Conservation (phyloP, 352 stramenopile species). For the Phytophthora europaea region DNA sequence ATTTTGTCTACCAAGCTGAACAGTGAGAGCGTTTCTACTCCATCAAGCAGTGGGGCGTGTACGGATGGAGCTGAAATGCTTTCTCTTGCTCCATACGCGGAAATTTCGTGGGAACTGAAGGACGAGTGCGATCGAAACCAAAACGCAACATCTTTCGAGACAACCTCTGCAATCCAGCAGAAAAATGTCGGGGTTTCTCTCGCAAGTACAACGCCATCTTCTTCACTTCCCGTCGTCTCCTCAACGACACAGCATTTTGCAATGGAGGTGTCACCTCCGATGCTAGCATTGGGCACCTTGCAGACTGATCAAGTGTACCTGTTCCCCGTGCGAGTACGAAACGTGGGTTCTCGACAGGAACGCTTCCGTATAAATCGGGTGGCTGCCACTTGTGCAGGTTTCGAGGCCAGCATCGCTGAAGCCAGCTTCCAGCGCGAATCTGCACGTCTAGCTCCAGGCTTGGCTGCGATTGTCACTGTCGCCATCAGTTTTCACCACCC, state of each 20-base stretch:
- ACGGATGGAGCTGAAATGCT: slow-evolving; percentile 41
- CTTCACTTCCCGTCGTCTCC: slow-evolving; percentile 29
- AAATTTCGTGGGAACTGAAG: slow-evolving; percentile 37
- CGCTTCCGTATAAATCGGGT: slow-evolving; percentile 74
- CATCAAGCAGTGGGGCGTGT: slow-evolving; percentile 9
- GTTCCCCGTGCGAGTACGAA: slow-evolving; percentile 72
- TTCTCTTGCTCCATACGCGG: slow-evolving; percentile 34
- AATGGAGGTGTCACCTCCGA: slow-evolving; percentile 67
- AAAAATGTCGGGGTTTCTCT: slow-evolving; percentile 10
- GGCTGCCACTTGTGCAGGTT: slow-evolving; percentile 46
- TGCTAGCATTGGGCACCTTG: slow-evolving; percentile 50
- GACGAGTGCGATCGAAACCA: slow-evolving; percentile 9
- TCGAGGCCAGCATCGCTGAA: slow-evolving; percentile 55
- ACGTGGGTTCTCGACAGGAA: slow-evolving; percentile 73
- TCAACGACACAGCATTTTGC: slow-evolving; percentile 45
- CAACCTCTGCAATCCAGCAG: slow-evolving; percentile 8
- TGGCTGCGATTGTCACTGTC: slow-evolving; percentile 70
- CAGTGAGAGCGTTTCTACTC: slow-evolving; percentile 17
- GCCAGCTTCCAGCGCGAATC: slow-evolving; percentile 69
- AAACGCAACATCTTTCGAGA: background rate
- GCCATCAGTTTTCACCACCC: slow-evolving; percentile 69
- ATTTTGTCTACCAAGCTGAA: background rate
- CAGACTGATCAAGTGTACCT: slow-evolving; percentile 66
- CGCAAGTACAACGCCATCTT: background rate
- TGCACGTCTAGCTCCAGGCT: slow-evolving; percentile 61